Base-by-base conservation (phyloP, 306 rosid species). In the Ziziphus jujuba region DNA sequence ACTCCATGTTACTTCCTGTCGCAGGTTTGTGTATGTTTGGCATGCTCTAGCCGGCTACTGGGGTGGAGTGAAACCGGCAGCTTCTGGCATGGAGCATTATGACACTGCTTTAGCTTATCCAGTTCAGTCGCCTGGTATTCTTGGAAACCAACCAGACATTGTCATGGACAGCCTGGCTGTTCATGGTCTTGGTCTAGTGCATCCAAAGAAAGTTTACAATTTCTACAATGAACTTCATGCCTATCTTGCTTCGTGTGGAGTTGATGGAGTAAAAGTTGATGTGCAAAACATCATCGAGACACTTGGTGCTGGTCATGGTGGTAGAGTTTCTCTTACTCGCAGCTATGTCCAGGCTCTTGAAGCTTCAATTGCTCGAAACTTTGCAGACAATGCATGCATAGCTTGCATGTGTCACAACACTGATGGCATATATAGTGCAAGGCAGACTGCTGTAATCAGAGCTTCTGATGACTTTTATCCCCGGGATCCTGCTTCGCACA, bases 321-420 rank as follows among this genome's bases (percentile, higher is more conserved):
- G 99, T 35, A 72, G 99, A 72, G 99, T 95, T 47, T 81, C 89
- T 2, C 89, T 95, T 16, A 95, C 99, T 2, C 90, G 95, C 68
- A 90, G 92, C 83, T 90, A 95, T 72, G 55, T 61, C 76, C 95
- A 87, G 61, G 97, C 95, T 2, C 96, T 95, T 1, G 99, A 95
- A 71, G 95, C 96, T 43, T 95, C 99, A 0, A 63, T 95, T 68
- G 80, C 88, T 62, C 89, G 84, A 9, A 95, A 95, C 80, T 95
- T 95, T 58, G 8, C 92, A 2, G 99, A 95, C 64, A 95, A 95
- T 51, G 96, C 96, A 72, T 95, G 99, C 77, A 95, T 95, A 10
- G 84, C 99, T 0, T 95, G 99, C 70, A 95, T 95, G 99, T 90
- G 97, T 81, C 99, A 95, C 75, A 95, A 95, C 81, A 95, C 96